Evolutionary conservation across 2,329 filamentous ascomycete species (phyloP).

Genomic region (Clarireedia paspali): DNA sequence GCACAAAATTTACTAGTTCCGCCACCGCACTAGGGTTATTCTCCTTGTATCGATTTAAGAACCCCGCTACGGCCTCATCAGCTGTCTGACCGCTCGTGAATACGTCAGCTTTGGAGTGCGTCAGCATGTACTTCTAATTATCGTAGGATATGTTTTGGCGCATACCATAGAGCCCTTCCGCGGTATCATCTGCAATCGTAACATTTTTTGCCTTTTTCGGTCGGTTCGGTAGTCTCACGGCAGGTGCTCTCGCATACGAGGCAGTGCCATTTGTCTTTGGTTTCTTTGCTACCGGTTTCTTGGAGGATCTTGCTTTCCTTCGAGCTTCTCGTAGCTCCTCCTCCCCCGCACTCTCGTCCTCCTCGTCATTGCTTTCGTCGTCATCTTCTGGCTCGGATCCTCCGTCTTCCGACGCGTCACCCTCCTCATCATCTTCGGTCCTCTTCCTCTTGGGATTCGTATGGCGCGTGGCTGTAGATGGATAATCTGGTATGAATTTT

Average conservation of each 20-base stretch:
- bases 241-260: slow-evolving; percentile 47
- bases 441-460: slow-evolving; percentile 51
- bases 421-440: slow-evolving; percentile 36
- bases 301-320: slow-evolving; percentile 34
- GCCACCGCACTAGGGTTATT: slow-evolving; percentile 48
- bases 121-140: slow-evolving; percentile 18
- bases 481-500: slow-evolving; percentile 49
- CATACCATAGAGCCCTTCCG: slow-evolving; percentile 26
- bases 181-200: slow-evolving; percentile 35
- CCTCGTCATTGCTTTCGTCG: slow-evolving; percentile 33
- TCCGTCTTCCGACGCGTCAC: slow-evolving; percentile 40
- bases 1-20: slow-evolving; percentile 59
- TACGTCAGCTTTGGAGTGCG: slow-evolving; percentile 44
- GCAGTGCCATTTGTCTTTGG: slow-evolving; percentile 55
- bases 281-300: slow-evolving; percentile 55
- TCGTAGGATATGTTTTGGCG: neutral
- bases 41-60: slow-evolving; percentile 49
- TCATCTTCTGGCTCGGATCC: slow-evolving; percentile 40
- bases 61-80: slow-evolving; percentile 51
- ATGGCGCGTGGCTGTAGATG: slow-evolving; percentile 31
- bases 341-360: slow-evolving; percentile 37
- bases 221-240: slow-evolving; percentile 31
- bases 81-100: slow-evolving; percentile 51
- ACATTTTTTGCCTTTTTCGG: slow-evolving; percentile 33
- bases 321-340: slow-evolving; percentile 36